Evolutionary conservation across 2,329 filamentous ascomycete species (phyloP), one percentile per base, ranked within the genome.

Genomic region (Aspergillus candidus): DNA sequence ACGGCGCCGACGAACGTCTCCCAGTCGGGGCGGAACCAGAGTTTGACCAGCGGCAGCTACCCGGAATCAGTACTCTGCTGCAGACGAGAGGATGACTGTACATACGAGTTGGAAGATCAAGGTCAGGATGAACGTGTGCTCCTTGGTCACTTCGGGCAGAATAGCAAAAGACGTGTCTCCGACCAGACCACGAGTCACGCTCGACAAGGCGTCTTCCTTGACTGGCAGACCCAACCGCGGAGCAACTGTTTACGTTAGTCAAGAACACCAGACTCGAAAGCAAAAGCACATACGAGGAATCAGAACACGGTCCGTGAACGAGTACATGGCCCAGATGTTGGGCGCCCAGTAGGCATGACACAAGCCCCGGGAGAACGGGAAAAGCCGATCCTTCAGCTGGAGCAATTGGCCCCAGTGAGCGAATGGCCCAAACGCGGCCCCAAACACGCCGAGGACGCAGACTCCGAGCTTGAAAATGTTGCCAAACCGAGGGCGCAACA

Each of bases 271-370:
- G 43, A 33, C 15, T 12, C n/a, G 3, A 15, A 15, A 11, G 22
- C 4, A 36, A 14, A n/a, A 7, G 2, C 11, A 68, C 82, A 63
- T 72, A 94, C 88, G 68, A 56, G 82, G 79, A 47, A 98, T 95
- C 53, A 98, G 65, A 6, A 88, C 69, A 41, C 93, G 78, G 60
- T 98, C 93, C 2, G 78, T 72, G 63, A 97, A 95, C 0, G 93
- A 96, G 68, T 98, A 98, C 62, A 97, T 78, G 0, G 93, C 91
- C 93, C 93, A 98, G 1, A 95, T 73, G 55, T 98, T 98, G 0
- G 93, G 90, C 11, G 93, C 93, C 93, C 93, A 98, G 66, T 98
- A 98, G 1, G 93, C 93, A 71, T 98, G 93, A 63, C 91, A 97
- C 4, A 98, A 73, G 0, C 93, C 93, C 47, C 93, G 78, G 1